Evolutionary conservation across 2,329 filamentous ascomycete species (phyloP), one percentile per base, ranked within the genome.

Genomic region (Alternaria gansuensis): DNA sequence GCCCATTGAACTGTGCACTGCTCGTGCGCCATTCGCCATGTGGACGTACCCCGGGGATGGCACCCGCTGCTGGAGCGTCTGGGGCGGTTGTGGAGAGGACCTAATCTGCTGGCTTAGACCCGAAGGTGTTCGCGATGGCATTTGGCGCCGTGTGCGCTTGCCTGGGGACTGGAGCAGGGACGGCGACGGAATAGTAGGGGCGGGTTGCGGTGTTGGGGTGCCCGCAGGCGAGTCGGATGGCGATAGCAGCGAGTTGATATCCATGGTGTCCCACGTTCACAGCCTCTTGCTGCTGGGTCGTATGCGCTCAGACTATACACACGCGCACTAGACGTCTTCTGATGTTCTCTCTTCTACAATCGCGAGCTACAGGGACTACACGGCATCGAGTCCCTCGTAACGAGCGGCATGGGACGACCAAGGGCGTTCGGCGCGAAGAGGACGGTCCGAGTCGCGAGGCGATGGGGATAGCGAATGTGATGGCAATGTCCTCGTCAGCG

Each of bases 201-300:
- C 65, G 37, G 67, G 63, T 36, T 73, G 70, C 37, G 72, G 74
- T 45, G 75, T 70, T 24, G 77, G 74, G 44, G 77, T 76, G 58
- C 65, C 66, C 41, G 75, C 71, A 51, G 79, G 73, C 66, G 78
- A 78, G 57, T 82, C 79, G 62, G 80, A 79, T 37, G 81, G 81
- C 69, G 80, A 82, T 51, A 83, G 69, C 51, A 83, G 74, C 45
- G 79, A 80, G 68, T 81, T 81, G 77, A 83, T 83, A 66, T 83
- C 79, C 81, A 83, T 83, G 41, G 45, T 62, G 65, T 21, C 8
- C n/a, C 21, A 26, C 31, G 40, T 37, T 10, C 45, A 54, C 40
- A 41, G 34, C 40, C 17, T 13, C 33, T 34, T 50, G 58, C 49
- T 57, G 31, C 46, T 48, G 37, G 43, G n/a, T 29, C 41, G 49